A percentile compares a stretch with the other conserved stretches of the same genome.
Conservation (phyloP, 768 basidiomycete species). For the Lactarius vividus region DNA sequence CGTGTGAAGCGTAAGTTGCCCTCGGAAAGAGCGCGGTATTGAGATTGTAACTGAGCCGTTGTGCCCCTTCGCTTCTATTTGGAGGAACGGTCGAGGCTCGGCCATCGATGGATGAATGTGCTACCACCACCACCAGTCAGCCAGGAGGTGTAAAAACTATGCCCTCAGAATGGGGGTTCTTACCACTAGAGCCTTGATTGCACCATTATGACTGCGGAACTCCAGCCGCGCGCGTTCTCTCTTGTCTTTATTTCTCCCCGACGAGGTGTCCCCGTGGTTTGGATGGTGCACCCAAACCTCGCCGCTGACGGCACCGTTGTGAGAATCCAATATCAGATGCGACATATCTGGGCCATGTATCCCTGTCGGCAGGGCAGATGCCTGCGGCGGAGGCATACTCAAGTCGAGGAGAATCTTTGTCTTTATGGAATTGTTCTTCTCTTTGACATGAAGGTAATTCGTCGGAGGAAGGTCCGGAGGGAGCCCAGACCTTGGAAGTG, state of each 20-base stretch:
- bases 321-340: slow-evolving; percentile 9
- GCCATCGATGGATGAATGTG: slow-evolving; percentile 13
- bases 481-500: not conserved
- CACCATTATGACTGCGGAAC: slow-evolving; percentile 10
- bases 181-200: slow-evolving; percentile 17
- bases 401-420: slow-evolving; percentile 15
- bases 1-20: slow-evolving; percentile 22
- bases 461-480: slow-evolving; percentile 14
- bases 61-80: slow-evolving; percentile 9
- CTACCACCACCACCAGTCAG: not conserved
- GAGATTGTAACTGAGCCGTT: slow-evolving; percentile 11
- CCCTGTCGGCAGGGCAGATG: not conserved
- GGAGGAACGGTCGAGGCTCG: slow-evolving; percentile 24
- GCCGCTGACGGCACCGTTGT: slow-evolving; percentile 12
- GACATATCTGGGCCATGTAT: not conserved
- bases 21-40: slow-evolving; percentile 26
- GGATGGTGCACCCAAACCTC: slow-evolving; percentile 19
- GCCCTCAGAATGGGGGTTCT: not conserved
- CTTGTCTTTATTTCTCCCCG: too few relatives aligned
- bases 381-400: slow-evolving; percentile 11
- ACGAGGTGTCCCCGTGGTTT: not conserved
- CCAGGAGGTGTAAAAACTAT: not conserved
- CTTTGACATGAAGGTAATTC: slow-evolving; percentile 17
- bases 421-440: slow-evolving; percentile 10
- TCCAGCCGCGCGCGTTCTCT: slow-evolving; percentile 6